Evolutionary conservation across 345 rosid genomes (phyloP).

Genomic region (Adansonia digitata): DNA sequence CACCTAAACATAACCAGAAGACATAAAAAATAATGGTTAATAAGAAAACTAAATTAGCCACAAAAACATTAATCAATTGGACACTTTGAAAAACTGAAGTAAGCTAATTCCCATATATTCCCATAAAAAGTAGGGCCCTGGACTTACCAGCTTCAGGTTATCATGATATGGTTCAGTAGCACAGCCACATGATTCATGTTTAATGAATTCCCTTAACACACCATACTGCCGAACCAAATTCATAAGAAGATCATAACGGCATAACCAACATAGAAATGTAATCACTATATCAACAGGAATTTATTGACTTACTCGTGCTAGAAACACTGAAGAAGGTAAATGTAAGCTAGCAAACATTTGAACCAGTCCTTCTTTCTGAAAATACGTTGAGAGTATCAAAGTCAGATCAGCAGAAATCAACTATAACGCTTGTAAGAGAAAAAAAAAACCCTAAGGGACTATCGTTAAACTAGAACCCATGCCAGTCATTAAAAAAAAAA

Average conservation of each 20-base stretch:
- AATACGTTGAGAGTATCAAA: constrained; percentile 44
- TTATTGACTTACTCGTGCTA: constrained; percentile 62
- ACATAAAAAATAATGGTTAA: background rate
- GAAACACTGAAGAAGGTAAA: constrained; percentile 50
- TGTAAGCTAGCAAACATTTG: constrained; percentile 53
- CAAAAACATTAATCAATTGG: background rate
- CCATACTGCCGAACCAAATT: constrained; percentile 51
- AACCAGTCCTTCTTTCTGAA: constrained; percentile 69
- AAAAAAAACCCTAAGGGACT: constrained; percentile 10
- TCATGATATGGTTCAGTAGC: constrained; percentile 38
- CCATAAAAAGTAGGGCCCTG: background rate
- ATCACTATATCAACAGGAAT: constrained; percentile 21
- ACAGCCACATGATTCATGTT: constrained; percentile 55
- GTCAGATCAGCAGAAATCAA: constrained; percentile 31
- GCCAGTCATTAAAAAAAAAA: too few relatives aligned
- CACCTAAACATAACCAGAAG: constrained; percentile 41
- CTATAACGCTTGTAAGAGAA: constrained; percentile 3
- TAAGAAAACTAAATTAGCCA: background rate
- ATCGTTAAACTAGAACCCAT: background rate
- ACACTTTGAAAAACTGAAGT: background rate
- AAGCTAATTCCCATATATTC: background rate
- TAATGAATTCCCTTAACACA: constrained; percentile 54
- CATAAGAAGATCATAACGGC: constrained; percentile 9
- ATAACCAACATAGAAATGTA: constrained; percentile 11
- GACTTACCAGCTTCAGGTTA: constrained; percentile 60